Evolutionary conservation across 257 asterid genomes (phyloP).

Genomic region (Petrea volubilis): DNA sequence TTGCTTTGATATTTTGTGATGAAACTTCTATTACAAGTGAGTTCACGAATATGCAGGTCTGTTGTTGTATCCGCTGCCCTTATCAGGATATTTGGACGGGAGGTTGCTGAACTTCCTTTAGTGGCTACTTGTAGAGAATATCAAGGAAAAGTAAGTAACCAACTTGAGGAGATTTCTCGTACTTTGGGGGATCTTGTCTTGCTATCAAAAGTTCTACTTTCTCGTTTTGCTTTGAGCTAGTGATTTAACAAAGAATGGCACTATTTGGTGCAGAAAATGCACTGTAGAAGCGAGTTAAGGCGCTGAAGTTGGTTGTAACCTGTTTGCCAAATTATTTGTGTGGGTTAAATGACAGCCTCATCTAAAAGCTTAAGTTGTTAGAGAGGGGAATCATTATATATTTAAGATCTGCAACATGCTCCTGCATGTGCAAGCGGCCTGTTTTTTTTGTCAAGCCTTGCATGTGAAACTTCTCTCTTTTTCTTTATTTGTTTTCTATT

Average conservation of each 20-base stretch:
- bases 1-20: neutral
- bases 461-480: too few relatives aligned
- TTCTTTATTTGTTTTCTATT: too few relatives aligned
- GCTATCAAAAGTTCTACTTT: neutral
- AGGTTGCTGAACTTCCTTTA: slow-evolving; percentile 96
- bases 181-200: neutral
- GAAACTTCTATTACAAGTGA: neutral
- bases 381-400: too few relatives aligned
- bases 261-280: too few relatives aligned
- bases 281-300: too few relatives aligned
- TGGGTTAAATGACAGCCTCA: too few relatives aligned
- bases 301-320: too few relatives aligned
- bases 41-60: slow-evolving; percentile 50
- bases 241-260: neutral
- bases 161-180: neutral
- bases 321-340: too few relatives aligned
- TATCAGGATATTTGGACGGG: slow-evolving; percentile 84
- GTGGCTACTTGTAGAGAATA: slow-evolving; percentile 86
- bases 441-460: too few relatives aligned
- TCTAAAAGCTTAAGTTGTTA: too few relatives aligned
- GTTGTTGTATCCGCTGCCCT: slow-evolving; percentile 96
- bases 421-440: too few relatives aligned
- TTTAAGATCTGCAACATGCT: too few relatives aligned
- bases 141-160: slow-evolving; percentile 84
- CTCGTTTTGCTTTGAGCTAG: neutral